A percentile compares a stretch with the other conserved stretches of the same genome.
These are phyloP conservation scores for Blepharisma japonicum DNA, from an alignment of 73 alveolate genomes.

Conservation along the genomic window DNA sequence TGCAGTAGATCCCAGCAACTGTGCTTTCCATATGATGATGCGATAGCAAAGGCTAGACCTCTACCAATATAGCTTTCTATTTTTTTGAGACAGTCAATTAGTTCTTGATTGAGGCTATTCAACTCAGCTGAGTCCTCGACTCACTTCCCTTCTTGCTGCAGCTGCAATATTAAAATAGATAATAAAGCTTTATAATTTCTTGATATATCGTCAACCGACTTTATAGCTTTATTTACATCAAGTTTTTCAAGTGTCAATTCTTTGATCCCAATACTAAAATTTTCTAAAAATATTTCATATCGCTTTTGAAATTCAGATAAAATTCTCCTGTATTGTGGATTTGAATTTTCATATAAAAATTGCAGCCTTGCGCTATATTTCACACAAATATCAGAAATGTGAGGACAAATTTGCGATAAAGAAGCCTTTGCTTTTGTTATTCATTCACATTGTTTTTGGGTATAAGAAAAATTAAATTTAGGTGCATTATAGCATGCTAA, in stretches of 20 bases:
- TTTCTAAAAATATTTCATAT: background rate
- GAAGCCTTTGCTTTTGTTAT: background rate
- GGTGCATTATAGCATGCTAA: background rate
- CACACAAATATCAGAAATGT: background rate
- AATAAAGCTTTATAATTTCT: background rate
- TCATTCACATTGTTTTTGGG: constrained; percentile 1
- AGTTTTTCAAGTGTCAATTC: background rate
- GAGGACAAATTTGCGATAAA: background rate
- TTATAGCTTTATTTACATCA: background rate
- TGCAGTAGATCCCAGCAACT: background rate
- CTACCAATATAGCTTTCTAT: background rate
- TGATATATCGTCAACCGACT: background rate
- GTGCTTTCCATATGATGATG: background rate
- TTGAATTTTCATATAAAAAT: background rate
- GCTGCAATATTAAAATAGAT: background rate
- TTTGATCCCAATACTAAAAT: background rate
- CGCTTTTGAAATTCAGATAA: background rate
- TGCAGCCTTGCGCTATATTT: background rate
- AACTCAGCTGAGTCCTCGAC: background rate
- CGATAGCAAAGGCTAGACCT: background rate
- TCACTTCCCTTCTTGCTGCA: background rate
- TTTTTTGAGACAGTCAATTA: background rate
- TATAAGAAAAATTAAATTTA: background rate
- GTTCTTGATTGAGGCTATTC: background rate
- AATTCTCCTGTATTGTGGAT: background rate